Evolutionary conservation across 441 rosid genomes (phyloP), one percentile per base, ranked within the genome.

Genomic region (Populus hybrid): DNA sequence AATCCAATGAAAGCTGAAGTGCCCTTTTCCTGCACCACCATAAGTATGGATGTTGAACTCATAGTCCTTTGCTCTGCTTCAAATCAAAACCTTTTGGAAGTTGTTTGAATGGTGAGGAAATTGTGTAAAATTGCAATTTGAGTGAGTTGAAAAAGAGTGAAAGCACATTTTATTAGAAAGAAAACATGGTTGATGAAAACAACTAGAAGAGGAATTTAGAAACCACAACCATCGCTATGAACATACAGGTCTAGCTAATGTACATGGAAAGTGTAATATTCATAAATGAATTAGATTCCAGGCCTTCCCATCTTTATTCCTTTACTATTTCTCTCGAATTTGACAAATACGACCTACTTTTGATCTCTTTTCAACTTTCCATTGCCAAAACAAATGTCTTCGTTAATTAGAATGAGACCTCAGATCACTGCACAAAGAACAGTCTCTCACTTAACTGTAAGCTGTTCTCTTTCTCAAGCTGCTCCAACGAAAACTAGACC

Each of bases 401-500:
- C 11, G 72, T 19, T 46, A 16, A 23, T 16, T 18, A 28, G 21
- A 72, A 72, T 23, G 16, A 57, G 66, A 72, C 53, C 63, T 1
- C 7, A 2, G n/a, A 34, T 26, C 12, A 63, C 19, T n/a, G 19
- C 19, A 23, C 5, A 4, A 35, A 4, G 34, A 32, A 32, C 26
- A 23, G 21, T 68, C 34, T 68, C 34, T 34, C 50, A 59, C 9
- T 23, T 32, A 42, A 38, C 21, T 19, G 7, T 9, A 9, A 32
- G 12, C 36, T 11, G 21, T 0, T 6, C 5, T 57, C 12, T 72
- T 21, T 32, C 16, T 67, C 38, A 78, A 67, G 76, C 64, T 66
- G 67, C 75, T 70, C 78, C 5, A 12, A 18, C 18, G 65, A 81
- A 46, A 21, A 64, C 42, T 32, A 81, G 59, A 46, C 35, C 77